Conservation (phyloP, 495 filamentous ascomycete species). For the Rhizodiscina lignyota region DNA sequence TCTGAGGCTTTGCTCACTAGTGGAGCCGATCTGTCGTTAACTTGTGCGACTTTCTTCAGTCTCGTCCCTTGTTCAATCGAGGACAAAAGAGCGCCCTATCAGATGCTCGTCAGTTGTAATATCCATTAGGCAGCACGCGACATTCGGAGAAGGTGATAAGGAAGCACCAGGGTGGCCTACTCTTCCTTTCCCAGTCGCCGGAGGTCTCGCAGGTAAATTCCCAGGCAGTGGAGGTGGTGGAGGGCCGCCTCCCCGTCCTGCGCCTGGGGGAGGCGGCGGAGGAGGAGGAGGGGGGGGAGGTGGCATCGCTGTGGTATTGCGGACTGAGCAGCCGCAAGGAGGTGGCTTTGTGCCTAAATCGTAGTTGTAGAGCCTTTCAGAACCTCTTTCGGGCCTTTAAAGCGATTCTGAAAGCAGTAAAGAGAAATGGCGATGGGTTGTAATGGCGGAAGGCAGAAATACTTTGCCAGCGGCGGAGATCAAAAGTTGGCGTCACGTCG, state of each 20-base stretch:
- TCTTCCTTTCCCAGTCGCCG: constrained; percentile 28
- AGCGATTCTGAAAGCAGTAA: no score
- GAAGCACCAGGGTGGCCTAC: constrained; percentile 29
- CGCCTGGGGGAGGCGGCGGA: constrained; percentile 45
- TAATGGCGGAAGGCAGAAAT: no score
- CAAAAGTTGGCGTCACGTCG: no score
- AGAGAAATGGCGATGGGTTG: no score
- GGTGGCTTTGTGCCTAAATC: no score
- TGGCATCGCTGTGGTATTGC: constrained; percentile 24
- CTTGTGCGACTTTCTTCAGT: constrained; percentile 67
- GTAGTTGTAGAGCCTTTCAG: no score
- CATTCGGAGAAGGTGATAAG: no score
- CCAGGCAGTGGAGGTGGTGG: constrained; percentile 36
- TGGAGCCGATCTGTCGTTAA: constrained; percentile 85
- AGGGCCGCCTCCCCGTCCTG: constrained; percentile 2
- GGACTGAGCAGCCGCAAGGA: background rate
- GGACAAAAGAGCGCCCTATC: constrained; percentile 67
- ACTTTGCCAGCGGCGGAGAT: no score
- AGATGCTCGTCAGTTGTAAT: constrained; percentile 5
- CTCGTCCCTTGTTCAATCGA: constrained; percentile 73
- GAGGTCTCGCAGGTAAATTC: constrained; percentile 29
- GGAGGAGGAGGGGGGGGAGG: constrained; percentile 55
- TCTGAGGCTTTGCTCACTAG: constrained; percentile 38
- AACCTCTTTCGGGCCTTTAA: no score
- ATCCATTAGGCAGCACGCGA: background rate